Evolutionary conservation across 2,329 filamentous ascomycete genomes (phyloP), one percentile per base, ranked within the genome.

Genomic region (Xylaria sp.): DNA sequence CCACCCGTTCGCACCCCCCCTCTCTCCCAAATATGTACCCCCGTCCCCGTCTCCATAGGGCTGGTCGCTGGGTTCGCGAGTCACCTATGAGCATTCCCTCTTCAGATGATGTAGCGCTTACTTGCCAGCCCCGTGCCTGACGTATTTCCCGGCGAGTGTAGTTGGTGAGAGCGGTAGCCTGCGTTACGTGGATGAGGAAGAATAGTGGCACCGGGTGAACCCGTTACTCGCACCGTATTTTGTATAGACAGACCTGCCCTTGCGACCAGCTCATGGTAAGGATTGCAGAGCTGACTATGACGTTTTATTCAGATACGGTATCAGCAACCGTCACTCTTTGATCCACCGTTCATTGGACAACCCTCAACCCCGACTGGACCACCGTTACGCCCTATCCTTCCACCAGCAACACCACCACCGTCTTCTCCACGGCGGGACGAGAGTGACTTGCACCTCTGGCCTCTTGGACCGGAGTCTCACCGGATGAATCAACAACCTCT

Each of bases 401-500:
- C 56, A 60, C 52, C 68, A 67, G 61, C 66, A 60, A 60, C 72
- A 67, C 60, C 63, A 70, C 64, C 67, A 55, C 70, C 66, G 67
- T 69, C 72, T 64, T 73, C 67, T 66, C 72, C 71, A 69, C 70
- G 74, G 74, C 74, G 73, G 72, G 74, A 68, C 68, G 45, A 56
- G 48, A 66, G 62, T 61, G 67, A 72, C 75, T 75, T 74, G 77
- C 76, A 74, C 78, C 79, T 77, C 78, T 81, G 64, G 69, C 65
- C 76, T 74, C 70, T 71, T 64, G 73, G 77, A 74, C 75, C 75
- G 76, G 79, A 80, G 77, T 76, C 76, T 75, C 76, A 74, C 77
- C 81, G 77, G 76, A 83, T 83, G 82, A 83, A 82, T 81, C 79
- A 80, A 78, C 81, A 79, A 79, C 78, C 78, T 79, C 79, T 82